These are phyloP conservation scores for Coemansia sp. DNA, from an alignment of 192 early-diverging fungal species.

Conservation along the genomic window DNA sequence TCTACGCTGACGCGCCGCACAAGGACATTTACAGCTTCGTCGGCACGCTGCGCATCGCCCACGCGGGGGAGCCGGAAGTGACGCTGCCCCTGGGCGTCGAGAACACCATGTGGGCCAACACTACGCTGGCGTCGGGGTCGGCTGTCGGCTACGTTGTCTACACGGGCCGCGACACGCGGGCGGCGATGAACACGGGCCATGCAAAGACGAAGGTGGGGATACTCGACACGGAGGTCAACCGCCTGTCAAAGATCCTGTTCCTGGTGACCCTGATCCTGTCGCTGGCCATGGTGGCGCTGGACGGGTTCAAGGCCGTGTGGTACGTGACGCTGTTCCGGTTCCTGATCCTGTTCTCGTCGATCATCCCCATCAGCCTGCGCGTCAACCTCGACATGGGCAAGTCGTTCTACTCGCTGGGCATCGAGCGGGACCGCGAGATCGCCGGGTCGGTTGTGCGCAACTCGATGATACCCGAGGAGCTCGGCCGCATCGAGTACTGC, in stretches of 20 bases:
- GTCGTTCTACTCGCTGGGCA: slow-evolving; percentile 84
- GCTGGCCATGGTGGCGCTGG: slow-evolving; percentile 81
- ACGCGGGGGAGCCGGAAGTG: not conserved
- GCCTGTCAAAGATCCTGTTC: slow-evolving; percentile 89
- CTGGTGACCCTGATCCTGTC: slow-evolving; percentile 80
- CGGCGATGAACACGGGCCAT: slow-evolving; percentile 94
- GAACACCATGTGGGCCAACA: slow-evolving; percentile 95
- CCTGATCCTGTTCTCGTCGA: slow-evolving; percentile 91
- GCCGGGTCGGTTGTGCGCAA: slow-evolving; percentile 86
- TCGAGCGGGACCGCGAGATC: slow-evolving; percentile 85
- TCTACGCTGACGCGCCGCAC: slow-evolving; percentile 88
- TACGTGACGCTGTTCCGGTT: slow-evolving; percentile 90
- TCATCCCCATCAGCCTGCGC: slow-evolving; percentile 92
- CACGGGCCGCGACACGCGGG: slow-evolving; percentile 90
- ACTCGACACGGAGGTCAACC: slow-evolving; percentile 88
- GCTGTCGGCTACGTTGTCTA: slow-evolving; percentile 86
- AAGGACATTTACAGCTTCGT: slow-evolving; percentile 94
- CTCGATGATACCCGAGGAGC: slow-evolving; percentile 92
- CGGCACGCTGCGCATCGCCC: slow-evolving; percentile 62
- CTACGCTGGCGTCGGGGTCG: slow-evolving; percentile 87
- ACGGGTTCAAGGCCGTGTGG: slow-evolving; percentile 88
- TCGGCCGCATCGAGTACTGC: slow-evolving; percentile 90
- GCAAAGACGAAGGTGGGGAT: slow-evolving; percentile 89
- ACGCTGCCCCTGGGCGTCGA: slow-evolving; percentile 75
- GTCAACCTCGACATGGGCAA: slow-evolving; percentile 98